These are phyloP conservation scores for Bisporella sp. DNA, from an alignment of 2,329 filamentous ascomycete genomes.

Conservation along the genomic window DNA sequence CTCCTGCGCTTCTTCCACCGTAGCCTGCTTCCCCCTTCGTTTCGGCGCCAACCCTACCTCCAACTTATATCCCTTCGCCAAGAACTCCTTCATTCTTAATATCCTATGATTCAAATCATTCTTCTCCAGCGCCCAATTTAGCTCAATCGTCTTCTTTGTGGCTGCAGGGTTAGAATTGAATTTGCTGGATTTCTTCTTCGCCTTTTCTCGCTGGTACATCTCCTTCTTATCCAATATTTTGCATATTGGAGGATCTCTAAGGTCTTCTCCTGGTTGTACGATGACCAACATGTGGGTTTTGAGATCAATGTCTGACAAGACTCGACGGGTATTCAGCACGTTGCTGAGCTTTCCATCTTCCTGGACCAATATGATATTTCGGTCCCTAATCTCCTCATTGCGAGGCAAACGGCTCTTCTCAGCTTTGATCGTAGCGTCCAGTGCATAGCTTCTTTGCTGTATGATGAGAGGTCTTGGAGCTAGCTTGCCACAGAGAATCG, in stretches of 20 bases:
- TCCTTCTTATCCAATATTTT: conserved; percentile 57
- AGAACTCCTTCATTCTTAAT: conserved; percentile 58
- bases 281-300: conserved; percentile 43
- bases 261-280: conserved; percentile 30
- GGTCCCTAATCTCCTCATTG: conserved; percentile 41
- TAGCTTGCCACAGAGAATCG: background rate
- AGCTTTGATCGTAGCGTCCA: conserved; percentile 4
- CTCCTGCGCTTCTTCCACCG: conserved; percentile 50
- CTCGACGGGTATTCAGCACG: conserved; percentile 24
- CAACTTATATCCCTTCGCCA: conserved; percentile 68
- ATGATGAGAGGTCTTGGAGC: background rate
- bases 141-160: conserved; percentile 68
- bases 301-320: conserved; percentile 40
- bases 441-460: conserved; percentile 8
- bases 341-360: conserved; percentile 26
- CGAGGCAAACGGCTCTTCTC: conserved; percentile 30
- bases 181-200: conserved; percentile 36
- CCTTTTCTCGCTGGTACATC: conserved; percentile 35
- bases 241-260: conserved; percentile 52
- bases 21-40: conserved; percentile 53
- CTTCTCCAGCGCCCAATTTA: conserved; percentile 79
- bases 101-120: conserved; percentile 71
- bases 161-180: conserved; percentile 25
- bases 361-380: conserved; percentile 37
- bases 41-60: conserved; percentile 66